Percentiles rank a stretch among this genome's conserved stretches.
Evolutionary conservation across 2,329 filamentous ascomycete genomes (phyloP).

Genomic region (Alternaria novae-zelandiae): DNA sequence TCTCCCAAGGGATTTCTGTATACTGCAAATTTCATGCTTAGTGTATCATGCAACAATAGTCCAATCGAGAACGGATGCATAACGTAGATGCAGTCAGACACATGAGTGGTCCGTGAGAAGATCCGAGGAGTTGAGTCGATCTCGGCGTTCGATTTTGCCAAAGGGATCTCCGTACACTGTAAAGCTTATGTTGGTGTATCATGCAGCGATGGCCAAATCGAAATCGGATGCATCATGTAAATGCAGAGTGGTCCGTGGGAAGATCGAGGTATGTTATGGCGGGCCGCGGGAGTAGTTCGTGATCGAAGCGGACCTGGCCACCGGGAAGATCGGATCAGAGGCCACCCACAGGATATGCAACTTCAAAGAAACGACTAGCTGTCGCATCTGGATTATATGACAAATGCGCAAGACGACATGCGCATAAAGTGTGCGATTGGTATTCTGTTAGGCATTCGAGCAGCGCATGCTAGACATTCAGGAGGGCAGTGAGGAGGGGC

Average conservation of each 20-base stretch:
- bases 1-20: not conserved
- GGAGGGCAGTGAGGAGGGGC: too few relatives aligned
- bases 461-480: not conserved
- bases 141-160: not conserved
- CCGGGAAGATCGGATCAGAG: not conserved
- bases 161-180: not conserved
- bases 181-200: not conserved
- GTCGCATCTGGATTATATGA: not conserved
- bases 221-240: not conserved
- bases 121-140: not conserved
- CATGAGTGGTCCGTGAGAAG: not conserved
- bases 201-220: not conserved
- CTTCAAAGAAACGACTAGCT: not conserved
- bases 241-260: not conserved
- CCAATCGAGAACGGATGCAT: not conserved
- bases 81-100: not conserved
- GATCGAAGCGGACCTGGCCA: not conserved
- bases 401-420: too few relatives aligned
- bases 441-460: not conserved
- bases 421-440: accelerated
- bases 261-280: accelerated
- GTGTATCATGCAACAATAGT: not conserved
- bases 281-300: not conserved
- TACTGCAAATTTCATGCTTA: not conserved
- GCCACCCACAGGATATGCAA: not conserved